A percentile compares a stretch with the other conserved stretches of the same genome.
Evolutionary conservation across 129 eudicot species (phyloP).

Genomic region (Chrysanthemum makinoi): DNA sequence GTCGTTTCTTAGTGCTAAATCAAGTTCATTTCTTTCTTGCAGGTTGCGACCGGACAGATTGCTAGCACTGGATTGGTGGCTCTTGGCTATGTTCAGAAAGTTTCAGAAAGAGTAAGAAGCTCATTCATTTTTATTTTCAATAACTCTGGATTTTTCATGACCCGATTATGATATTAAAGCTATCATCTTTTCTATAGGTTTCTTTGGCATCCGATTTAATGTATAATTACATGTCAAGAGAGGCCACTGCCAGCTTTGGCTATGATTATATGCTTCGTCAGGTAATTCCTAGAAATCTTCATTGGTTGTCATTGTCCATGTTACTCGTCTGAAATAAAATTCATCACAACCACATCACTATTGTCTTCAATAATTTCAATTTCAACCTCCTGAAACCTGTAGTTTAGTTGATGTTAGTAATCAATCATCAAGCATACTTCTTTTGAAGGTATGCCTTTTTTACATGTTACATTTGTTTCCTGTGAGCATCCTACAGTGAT

Average conservation of each 20-base stretch:
- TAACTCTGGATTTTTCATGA: background rate
- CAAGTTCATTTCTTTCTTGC: slow-evolving; percentile 15
- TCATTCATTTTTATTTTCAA: background rate
- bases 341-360: background rate
- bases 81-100: slow-evolving; percentile 87
- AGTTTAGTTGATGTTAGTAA: too few relatives aligned
- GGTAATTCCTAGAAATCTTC: slow-evolving; percentile 39
- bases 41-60: slow-evolving; percentile 95
- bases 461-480: too few relatives aligned
- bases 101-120: slow-evolving; percentile 68
- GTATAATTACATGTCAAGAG: slow-evolving; percentile 87
- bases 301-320: background rate
- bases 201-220: slow-evolving; percentile 90
- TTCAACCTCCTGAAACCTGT: background rate
- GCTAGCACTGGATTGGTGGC: slow-evolving; percentile 94
- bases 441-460: too few relatives aligned
- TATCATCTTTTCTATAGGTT: slow-evolving; percentile 41
- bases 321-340: background rate
- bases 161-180: background rate
- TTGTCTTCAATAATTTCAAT: background rate
- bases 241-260: slow-evolving; percentile 87
- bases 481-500: too few relatives aligned
- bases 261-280: slow-evolving; percentile 89
- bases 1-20: background rate
- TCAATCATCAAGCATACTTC: too few relatives aligned